These are phyloP conservation scores for Friedmanniomyces simplex DNA, from an alignment of 495 filamentous ascomycete species.

Conservation along the genomic window DNA sequence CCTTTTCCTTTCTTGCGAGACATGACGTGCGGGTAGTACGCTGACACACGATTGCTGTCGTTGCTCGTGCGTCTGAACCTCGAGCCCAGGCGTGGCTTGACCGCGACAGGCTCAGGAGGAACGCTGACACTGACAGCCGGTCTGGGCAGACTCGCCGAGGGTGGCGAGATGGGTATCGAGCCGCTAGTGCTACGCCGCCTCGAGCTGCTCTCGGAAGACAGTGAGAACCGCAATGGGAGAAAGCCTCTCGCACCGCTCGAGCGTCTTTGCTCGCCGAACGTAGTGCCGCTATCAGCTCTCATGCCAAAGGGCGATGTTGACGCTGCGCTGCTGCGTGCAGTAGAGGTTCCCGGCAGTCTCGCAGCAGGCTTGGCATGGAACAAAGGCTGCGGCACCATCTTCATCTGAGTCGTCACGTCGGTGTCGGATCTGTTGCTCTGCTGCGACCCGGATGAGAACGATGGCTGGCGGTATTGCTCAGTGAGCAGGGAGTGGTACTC, in stretches of 20 bases:
- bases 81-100: background rate
- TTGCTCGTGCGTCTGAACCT: background rate
- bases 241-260: background rate
- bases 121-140: background rate
- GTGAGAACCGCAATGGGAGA: background rate
- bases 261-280: background rate
- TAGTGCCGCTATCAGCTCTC: background rate
- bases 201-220: background rate
- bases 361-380: conserved; percentile 10
- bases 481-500: conserved; percentile 17
- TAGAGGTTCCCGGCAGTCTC: background rate
- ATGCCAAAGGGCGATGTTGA: background rate
- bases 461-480: conserved; percentile 10
- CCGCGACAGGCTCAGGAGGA: background rate
- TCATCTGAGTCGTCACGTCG: conserved; percentile 10
- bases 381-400: conserved; percentile 19
- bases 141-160: background rate
- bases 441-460: background rate
- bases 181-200: conserved; percentile 17
- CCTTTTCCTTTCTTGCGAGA: conserved; percentile 8
- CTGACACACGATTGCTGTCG: conserved; percentile 9
- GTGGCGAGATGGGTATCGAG: conserved; percentile 19
- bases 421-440: conserved; percentile 1
- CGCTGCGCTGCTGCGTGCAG: background rate
- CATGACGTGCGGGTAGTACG: conserved; percentile 15